These are phyloP conservation scores for Pseudohalonectria lignicola DNA, from an alignment of 2,329 filamentous ascomycete species.

Conservation along the genomic window DNA sequence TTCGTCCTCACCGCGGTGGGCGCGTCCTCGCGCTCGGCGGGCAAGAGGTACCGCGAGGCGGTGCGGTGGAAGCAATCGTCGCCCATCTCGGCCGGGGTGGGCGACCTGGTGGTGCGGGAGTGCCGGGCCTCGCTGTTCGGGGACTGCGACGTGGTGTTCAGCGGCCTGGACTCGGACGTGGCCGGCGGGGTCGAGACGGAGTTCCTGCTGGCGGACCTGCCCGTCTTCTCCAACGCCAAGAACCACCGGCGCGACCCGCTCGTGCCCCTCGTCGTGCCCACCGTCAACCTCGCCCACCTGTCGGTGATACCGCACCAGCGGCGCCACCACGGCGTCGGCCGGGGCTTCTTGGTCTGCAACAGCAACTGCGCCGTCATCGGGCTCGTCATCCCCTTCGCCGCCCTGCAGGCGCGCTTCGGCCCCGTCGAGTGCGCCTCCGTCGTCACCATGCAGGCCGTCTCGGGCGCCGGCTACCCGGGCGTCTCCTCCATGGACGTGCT, in stretches of 20 bases:
- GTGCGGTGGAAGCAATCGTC: slow-evolving; percentile 88
- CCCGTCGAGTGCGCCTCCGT: slow-evolving; percentile 66
- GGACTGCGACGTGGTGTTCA: slow-evolving; percentile 91
- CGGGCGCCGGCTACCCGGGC: slow-evolving; percentile 82
- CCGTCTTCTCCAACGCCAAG: slow-evolving; percentile 96
- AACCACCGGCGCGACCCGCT: slow-evolving; percentile 88
- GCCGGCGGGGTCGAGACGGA: slow-evolving; percentile 88
- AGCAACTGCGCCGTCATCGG: slow-evolving; percentile 97
- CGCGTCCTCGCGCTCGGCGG: slow-evolving; percentile 78
- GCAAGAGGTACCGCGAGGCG: slow-evolving; percentile 90
- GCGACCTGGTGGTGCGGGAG: slow-evolving; percentile 72
- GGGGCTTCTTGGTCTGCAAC: slow-evolving; percentile 94
- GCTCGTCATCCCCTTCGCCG: slow-evolving; percentile 87
- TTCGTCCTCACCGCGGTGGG: slow-evolving; percentile 82
- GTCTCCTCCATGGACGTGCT: slow-evolving; percentile 91
- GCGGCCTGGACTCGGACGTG: slow-evolving; percentile 83
- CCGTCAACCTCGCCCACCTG: slow-evolving; percentile 83
- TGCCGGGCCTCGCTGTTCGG: slow-evolving; percentile 73
- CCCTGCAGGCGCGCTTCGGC: slow-evolving; percentile 77
- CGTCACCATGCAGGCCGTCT: slow-evolving; percentile 91
- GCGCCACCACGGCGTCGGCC: slow-evolving; percentile 55
- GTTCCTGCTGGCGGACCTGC: slow-evolving; percentile 77
- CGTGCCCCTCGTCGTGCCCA: slow-evolving; percentile 88
- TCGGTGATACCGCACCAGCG: slow-evolving; percentile 84
- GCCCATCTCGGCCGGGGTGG: slow-evolving; percentile 64